Evolutionary conservation across 2,329 filamentous ascomycete genomes (phyloP), one percentile per base, ranked within the genome.

Genomic region (Pestalotiopsis sp.): DNA sequence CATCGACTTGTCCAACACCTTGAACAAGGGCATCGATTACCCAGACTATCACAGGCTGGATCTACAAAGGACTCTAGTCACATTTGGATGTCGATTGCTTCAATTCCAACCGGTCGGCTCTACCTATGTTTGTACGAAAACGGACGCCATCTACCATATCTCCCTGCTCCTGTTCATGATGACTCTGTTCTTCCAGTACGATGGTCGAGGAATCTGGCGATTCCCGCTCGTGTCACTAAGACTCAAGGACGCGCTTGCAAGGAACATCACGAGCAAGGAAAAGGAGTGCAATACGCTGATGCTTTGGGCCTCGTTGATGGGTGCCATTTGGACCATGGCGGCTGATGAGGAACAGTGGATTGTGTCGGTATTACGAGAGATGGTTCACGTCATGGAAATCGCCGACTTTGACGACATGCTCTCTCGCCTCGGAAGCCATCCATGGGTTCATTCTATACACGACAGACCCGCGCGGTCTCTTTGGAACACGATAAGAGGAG

Each of bases 131-230:
- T 2, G 31, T 13, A 20, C 64, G 1, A 6, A 36, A 4, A 23
- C 13, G 2, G 64, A 56, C 17, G 11, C 23, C 2, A 25, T 36
- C 27, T 57, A 23, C 14, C 52, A 57, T 20, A 38, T 66, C 41
- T 49, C 45, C 5, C 25, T 66, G 6, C n/a, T 36, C 13, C 5
- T 57, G 2, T 66, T 57, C n/a, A 66, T 39, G 45, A 66, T 66
- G 64, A 57, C 64, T 38, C 41, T 66, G 2, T 57, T 66, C 20
- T 23, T 66, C 12, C 64, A 58, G 27, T 39, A 57, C 27, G 64
- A 66, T 49, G 14, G 20, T 11, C 64, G 45, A 27, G 4, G 64
- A 17, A 36, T 66, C 20, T 58, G 41, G 64, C 23, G 57, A 17
- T 66, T 57, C 27, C 41, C 41, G 4, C 41, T 58, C 14, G 64